Evolutionary conservation across 179 eudicot genomes (phyloP), one percentile per base, ranked within the genome.

Genomic region (Pouteria campechiana): DNA sequence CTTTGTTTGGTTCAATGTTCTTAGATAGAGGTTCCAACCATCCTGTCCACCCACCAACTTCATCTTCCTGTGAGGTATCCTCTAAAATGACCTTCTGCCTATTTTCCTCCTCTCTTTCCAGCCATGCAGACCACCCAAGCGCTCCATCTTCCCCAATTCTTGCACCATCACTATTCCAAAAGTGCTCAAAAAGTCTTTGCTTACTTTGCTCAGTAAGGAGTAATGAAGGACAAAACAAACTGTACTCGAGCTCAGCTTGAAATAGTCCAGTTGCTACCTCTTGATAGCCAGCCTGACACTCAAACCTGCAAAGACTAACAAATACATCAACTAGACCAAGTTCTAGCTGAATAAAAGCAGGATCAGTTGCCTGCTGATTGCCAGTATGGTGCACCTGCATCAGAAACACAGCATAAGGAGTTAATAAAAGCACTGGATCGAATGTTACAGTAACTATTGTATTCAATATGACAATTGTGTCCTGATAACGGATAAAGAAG

Each of bases 81-180:
- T 82, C 86, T 29, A 17, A 52, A 15, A 70, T 57, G 32, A 71
- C 63, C 67, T 58, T 67, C 49, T 75, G 82, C 61, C 94, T 75
- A 32, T 74, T 48, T 58, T 86, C 94, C 69, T 90, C 98, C 65
- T 86, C 96, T 65, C 74, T 90, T 62, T 77, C 94, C 52, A 90
- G 56, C 98, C 98, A 90, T 2, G 74, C 62, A 46, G 92, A 69
- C 98, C 98, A 90, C 46, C 98, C 98, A 62, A 90, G 76, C 20
- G 96, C 94, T 44, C 83, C 92, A 54, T 90, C 94, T 69, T 90
- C 98, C 43, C 98, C 98, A 37, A 86, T 48, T 68, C 96, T 82
- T 47, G 96, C 74, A 67, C 94, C 90, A 69, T 53, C 56, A 50
- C 88, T 75, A 54, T 70, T 77, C 98, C 98, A 90, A 56, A 90